Evolutionary conservation across 192 early-diverging fungal species (phyloP).

Genomic region (Backusella parvicylindrica): DNA sequence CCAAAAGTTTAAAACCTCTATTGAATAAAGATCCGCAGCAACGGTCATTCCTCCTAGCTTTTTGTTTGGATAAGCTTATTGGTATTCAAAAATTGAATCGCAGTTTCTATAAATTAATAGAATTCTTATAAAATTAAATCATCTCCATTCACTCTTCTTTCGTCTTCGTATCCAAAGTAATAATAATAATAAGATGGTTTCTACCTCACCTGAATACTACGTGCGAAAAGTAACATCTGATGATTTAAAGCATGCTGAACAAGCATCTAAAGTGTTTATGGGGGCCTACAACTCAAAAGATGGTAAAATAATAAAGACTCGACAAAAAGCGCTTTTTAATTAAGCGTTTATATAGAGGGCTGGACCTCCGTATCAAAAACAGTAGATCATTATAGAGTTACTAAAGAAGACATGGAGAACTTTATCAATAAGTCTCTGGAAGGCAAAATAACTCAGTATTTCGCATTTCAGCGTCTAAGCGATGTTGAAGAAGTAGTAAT

Average conservation of each 20-base stretch:
- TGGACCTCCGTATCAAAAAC: slow-evolving; percentile 49
- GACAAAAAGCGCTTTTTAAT: neutral
- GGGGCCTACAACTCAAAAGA: slow-evolving; percentile 39
- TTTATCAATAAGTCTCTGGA: slow-evolving; percentile 21
- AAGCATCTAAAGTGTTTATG: slow-evolving; percentile 31
- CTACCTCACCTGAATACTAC: neutral
- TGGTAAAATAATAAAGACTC: neutral
- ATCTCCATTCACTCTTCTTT: neutral
- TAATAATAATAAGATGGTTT: neutral
- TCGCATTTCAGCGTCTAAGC: slow-evolving; percentile 30
- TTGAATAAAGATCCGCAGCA: neutral
- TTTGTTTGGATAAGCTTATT: neutral
- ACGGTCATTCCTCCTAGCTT: neutral
- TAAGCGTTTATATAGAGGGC: slow-evolving; percentile 22
- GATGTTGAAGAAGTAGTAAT: slow-evolving; percentile 21
- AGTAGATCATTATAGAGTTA: slow-evolving; percentile 33
- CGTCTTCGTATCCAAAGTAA: neutral
- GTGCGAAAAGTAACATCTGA: neutral
- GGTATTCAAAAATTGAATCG: neutral
- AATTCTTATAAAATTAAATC: neutral
- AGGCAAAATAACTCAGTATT: slow-evolving; percentile 24
- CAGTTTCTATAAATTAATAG: neutral
- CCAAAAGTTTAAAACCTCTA: neutral
- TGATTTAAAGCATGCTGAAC: neutral
- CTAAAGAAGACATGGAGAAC: slow-evolving; percentile 27